Percentiles rank a stretch among this genome's conserved stretches.
phyloP scores from a whole-genome alignment of 163 green algal species.

The Chlamydomonas reinhardtii region DNA sequence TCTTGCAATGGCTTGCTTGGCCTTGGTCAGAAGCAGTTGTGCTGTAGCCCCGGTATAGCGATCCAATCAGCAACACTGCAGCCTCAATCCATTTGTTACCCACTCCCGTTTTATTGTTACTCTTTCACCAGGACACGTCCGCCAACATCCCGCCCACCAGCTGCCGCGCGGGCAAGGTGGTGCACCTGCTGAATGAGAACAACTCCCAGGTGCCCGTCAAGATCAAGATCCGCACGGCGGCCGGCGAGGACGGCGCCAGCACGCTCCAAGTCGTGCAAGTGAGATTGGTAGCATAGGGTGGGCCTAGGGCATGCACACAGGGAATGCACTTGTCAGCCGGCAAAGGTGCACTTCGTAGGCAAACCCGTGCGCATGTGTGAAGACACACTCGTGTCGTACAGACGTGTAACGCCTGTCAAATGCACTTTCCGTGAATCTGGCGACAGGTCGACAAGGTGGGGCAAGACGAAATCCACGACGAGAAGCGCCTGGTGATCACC shows the following conservation, averaged over 20 bases:
- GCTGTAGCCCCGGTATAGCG: too few species aligned
- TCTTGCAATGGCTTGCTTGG: too few species aligned
- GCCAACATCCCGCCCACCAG: background rate
- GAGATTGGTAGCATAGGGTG: too few species aligned
- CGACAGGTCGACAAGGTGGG: constrained; percentile 15
- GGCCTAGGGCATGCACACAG: too few species aligned
- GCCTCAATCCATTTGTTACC: background rate
- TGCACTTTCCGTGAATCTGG: too few species aligned
- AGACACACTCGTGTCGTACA: too few species aligned
- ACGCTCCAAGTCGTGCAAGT: background rate
- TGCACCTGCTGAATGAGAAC: constrained; percentile 29
- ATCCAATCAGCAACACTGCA: background rate
- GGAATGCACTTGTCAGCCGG: too few species aligned
- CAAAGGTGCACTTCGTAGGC: too few species aligned
- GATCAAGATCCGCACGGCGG: background rate
- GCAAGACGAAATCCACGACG: constrained; percentile 18
- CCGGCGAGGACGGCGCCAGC: background rate
- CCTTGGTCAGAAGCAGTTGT: too few species aligned
- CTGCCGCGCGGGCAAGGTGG: constrained; percentile 43
- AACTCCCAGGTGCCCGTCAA: constrained; percentile 11
- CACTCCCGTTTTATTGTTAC: too few species aligned
- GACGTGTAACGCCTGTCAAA: too few species aligned
- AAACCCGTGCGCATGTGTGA: too few species aligned
- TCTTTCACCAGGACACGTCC: background rate
- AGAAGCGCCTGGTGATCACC: constrained; percentile 29